These are phyloP conservation scores for Atalantia buxifolia DNA, from an alignment of 345 rosid genomes.

Conservation along the genomic window DNA sequence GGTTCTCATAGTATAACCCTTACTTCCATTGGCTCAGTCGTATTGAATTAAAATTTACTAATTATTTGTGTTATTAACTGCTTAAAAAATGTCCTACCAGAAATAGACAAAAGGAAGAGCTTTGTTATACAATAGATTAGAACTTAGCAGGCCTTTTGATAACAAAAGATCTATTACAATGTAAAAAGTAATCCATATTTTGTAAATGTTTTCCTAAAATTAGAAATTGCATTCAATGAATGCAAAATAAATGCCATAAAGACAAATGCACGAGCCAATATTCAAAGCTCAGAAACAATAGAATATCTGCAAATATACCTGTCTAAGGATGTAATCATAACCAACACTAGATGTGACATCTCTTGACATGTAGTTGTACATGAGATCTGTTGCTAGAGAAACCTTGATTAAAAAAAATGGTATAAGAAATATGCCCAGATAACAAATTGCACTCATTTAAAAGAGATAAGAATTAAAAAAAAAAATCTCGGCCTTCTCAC, in stretches of 20 bases:
- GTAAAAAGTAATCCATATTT: background rate
- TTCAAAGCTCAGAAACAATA: background rate
- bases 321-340: constrained; percentile 94
- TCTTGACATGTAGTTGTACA: constrained; percentile 84
- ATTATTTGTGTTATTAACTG: background rate
- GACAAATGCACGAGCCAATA: background rate
- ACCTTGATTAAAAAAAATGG: constrained; percentile 45
- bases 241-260: background rate
- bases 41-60: background rate
- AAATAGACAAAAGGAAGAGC: background rate
- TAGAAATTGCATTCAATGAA: background rate
- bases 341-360: constrained; percentile 91
- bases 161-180: background rate
- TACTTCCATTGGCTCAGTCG: background rate
- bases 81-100: background rate
- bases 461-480: background rate
- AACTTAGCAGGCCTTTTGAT: background rate
- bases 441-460: background rate
- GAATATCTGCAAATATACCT: constrained; percentile 45
- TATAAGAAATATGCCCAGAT: constrained; percentile 7
- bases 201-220: background rate
- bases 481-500: constrained; percentile 31
- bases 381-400: constrained; percentile 79
- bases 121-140: background rate
- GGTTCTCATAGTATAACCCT: background rate